Conservation (phyloP, 176 grass and related monocot genomes). For the Stipa capillata region DNA sequence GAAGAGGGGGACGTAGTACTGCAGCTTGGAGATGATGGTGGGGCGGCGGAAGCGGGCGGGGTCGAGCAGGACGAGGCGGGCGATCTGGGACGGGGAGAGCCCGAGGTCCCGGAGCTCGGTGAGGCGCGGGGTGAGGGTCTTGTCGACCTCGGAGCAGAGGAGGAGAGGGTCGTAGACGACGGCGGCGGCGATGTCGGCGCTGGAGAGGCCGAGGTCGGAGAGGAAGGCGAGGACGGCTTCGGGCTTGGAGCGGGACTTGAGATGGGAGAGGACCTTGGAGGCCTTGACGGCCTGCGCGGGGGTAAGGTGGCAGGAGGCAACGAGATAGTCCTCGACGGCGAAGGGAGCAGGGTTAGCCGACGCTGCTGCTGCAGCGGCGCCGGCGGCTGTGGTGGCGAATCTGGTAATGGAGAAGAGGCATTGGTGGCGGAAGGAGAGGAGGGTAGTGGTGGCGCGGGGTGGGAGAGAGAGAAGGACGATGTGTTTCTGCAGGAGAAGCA, state of each 20-base stretch:
- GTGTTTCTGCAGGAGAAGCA: conserved; percentile 24
- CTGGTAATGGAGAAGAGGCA: background rate
- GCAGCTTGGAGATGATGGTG: background rate
- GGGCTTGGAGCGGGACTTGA: conserved; percentile 42
- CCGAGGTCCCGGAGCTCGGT: background rate
- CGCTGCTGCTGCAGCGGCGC: background rate
- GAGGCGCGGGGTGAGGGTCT: conserved; percentile 12
- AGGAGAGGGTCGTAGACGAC: background rate
- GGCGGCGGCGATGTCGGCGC: background rate
- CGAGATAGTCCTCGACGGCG: conserved; percentile 34
- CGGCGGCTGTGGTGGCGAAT: background rate
- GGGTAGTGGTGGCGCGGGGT: background rate
- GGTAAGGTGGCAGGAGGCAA: conserved; percentile 39
- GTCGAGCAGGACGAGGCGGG: background rate
- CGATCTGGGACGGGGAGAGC: background rate
- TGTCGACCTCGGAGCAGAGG: conserved; percentile 13
- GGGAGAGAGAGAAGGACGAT: background rate
- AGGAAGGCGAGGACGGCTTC: conserved; percentile 55
- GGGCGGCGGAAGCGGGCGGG: background rate
- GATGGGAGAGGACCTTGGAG: conserved; percentile 31
- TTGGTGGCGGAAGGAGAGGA: background rate
- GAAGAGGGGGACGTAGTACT: background rate
- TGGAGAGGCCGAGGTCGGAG: background rate
- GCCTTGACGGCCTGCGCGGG: conserved; percentile 19
- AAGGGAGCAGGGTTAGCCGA: background rate